These are phyloP conservation scores for Mortierella sp. DNA, from an alignment of 371 early-diverging fungal species.

Conservation along the genomic window DNA sequence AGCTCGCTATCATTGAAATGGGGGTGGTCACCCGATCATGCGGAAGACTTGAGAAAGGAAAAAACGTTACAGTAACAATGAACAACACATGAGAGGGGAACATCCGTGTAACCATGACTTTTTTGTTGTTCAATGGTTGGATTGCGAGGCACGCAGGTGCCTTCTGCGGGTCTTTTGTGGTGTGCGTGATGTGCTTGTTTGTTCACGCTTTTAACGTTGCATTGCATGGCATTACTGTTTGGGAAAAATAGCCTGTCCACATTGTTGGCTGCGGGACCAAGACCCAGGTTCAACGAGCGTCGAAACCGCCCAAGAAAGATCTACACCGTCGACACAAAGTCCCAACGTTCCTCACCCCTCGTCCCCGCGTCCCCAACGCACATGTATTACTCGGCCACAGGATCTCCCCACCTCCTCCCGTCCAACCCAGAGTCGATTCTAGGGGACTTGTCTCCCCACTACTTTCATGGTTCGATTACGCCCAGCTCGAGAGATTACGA, in stretches of 20 bases:
- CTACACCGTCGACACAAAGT: constrained; percentile 45
- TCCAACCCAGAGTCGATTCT: constrained; percentile 48
- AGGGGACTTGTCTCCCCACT: constrained; percentile 50
- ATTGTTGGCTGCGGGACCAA: constrained; percentile 41
- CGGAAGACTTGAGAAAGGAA: background rate
- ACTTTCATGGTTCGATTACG: constrained; percentile 47
- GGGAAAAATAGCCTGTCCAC: constrained; percentile 41
- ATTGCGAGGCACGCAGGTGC: background rate
- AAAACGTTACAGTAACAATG: background rate
- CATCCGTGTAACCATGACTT: constrained; percentile 12
- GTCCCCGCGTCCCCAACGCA: constrained; percentile 52
- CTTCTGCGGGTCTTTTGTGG: background rate
- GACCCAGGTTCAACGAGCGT: constrained; percentile 44
- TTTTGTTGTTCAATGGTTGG: background rate
- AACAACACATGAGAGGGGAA: background rate
- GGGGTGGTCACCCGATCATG: constrained; percentile 16
- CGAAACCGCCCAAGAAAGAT: constrained; percentile 46
- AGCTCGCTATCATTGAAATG: background rate
- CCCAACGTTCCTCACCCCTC: constrained; percentile 46
- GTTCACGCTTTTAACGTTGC: constrained; percentile 4
- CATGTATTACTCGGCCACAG: constrained; percentile 42
- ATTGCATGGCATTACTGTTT: constrained; percentile 7
- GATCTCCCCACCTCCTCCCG: constrained; percentile 47
- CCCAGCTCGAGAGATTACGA: constrained; percentile 50
- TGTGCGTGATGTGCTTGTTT: background rate